Conservation (phyloP, 192 early-diverging fungal species). For the Mortierella hygrophila region DNA sequence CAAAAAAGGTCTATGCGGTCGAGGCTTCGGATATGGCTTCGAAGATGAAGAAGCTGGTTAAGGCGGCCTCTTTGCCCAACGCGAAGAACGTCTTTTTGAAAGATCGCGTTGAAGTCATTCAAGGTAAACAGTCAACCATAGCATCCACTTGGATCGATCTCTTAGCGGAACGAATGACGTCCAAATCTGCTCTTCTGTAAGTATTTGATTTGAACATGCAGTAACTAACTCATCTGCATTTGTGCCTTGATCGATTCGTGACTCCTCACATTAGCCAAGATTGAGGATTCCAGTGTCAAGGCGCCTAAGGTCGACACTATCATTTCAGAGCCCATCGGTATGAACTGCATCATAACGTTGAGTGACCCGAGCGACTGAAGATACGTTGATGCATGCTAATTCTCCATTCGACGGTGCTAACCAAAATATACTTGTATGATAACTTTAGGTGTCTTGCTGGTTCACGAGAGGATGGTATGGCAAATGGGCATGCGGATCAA, state of each 20-base stretch:
- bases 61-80: slow-evolving; percentile 68
- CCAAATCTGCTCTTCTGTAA: neutral
- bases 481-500: neutral
- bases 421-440: neutral
- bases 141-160: neutral
- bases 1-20: slow-evolving; percentile 94
- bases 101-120: slow-evolving; percentile 84
- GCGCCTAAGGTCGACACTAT: slow-evolving; percentile 93
- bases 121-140: slow-evolving; percentile 62
- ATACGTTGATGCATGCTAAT: neutral
- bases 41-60: slow-evolving; percentile 88
- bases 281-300: slow-evolving; percentile 81
- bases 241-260: neutral
- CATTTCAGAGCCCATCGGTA: slow-evolving; percentile 94
- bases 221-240: neutral
- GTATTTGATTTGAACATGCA: neutral
- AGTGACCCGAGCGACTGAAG: neutral
- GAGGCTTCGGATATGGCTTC: slow-evolving; percentile 96
- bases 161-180: no score
- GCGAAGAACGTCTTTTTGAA: slow-evolving; percentile 81
- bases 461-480: slow-evolving; percentile 95
- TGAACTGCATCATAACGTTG: neutral
- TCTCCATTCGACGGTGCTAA: neutral
- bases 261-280: slow-evolving; percentile 71
- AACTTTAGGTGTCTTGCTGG: slow-evolving; percentile 81